These are phyloP conservation scores for Myxozyma mucilagina DNA, from an alignment of 805 yeast genomes.

Conservation along the genomic window DNA sequence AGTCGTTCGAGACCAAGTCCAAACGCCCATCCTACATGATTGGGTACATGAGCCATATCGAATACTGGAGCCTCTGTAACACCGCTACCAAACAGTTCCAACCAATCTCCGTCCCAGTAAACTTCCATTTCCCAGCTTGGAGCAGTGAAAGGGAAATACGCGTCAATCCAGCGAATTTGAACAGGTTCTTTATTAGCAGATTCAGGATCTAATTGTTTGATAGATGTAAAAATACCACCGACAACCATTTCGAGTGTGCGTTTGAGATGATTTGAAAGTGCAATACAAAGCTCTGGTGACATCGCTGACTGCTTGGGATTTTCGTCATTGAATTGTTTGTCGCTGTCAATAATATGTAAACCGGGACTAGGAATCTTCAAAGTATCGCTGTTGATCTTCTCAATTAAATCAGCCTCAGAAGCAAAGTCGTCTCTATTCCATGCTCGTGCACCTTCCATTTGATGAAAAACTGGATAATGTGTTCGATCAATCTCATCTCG, in stretches of 20 bases:
- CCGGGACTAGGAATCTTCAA: constrained; percentile 63
- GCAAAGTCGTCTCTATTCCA: constrained; percentile 61
- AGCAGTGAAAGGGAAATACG: constrained; percentile 96
- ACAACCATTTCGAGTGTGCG: constrained; percentile 82
- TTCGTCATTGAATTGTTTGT: constrained; percentile 50
- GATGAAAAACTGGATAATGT: constrained; percentile 96
- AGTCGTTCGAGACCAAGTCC: constrained; percentile 93
- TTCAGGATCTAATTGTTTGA: constrained; percentile 58
- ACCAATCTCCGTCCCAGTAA: constrained; percentile 98
- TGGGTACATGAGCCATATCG: constrained; percentile 61
- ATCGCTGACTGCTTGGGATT: constrained; percentile 84
- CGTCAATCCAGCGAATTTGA: constrained; percentile 90
- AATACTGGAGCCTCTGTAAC: constrained; percentile 78
- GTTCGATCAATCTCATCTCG: constrained; percentile 94
- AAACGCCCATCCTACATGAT: constrained; percentile 91
- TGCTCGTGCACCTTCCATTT: constrained; percentile 91
- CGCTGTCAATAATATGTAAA: constrained; percentile 75
- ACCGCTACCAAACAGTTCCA: constrained; percentile 96
- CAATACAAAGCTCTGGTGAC: constrained; percentile 65
- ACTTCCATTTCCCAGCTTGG: constrained; percentile 99
- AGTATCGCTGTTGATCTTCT: constrained; percentile 58
- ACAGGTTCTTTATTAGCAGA: constrained; percentile 58
- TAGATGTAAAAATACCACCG: constrained; percentile 75
- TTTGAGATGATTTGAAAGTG: constrained; percentile 76
- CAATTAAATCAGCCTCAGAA: constrained; percentile 41